Evolutionary conservation across 2,329 filamentous ascomycete genomes (phyloP), one percentile per base, ranked within the genome.

Genomic region (Cadophora malorum): DNA sequence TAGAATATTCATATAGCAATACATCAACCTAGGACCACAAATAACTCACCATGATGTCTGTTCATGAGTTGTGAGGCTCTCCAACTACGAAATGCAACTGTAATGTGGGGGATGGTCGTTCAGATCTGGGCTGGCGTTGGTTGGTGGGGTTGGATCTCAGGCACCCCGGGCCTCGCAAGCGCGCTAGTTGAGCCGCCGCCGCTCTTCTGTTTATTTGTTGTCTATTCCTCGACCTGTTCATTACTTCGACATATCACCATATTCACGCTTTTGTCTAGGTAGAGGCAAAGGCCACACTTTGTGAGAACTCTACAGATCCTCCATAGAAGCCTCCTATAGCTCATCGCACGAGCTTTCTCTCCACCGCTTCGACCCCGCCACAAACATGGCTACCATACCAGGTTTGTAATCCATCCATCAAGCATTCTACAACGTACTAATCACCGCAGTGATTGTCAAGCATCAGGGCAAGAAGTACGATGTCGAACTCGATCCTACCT

Each of bases 391-490:
- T 31, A 74, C 71, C 35, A 78, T 78, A 61, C 76, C 76, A 72
- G 75, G 77, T 77, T 68, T 69, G 72, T 74, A 49, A 55, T 55
- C 59, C 45, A 55, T 28, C 60, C 28, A 31, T 16, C 7, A 33
- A 21, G 14, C 10, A 25, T n/a, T 38, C 19, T 23, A 33, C 23
- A 56, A 25, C 53, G 9, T 72, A 64, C 69, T 75, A 71, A 75
- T 25, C 14, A 12, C 35, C 63, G 50, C 72, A 97, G 94, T 99
- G 74, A 85, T 94, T 78, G 91, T 99, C 74, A 98, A 97, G 82
- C 95, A 99, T 79, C 90, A 94, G 79, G 95, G 95, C 83, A 97
- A 96, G 80, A 95, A 94, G 79, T 91, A 98, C 83, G 90, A 98
- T 78, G 88, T 99, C 79, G 95, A 98, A 70, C 88, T 99, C 76